Conservation (phyloP, 345 rosid genomes). For the Eucalyptus regnans region DNA sequence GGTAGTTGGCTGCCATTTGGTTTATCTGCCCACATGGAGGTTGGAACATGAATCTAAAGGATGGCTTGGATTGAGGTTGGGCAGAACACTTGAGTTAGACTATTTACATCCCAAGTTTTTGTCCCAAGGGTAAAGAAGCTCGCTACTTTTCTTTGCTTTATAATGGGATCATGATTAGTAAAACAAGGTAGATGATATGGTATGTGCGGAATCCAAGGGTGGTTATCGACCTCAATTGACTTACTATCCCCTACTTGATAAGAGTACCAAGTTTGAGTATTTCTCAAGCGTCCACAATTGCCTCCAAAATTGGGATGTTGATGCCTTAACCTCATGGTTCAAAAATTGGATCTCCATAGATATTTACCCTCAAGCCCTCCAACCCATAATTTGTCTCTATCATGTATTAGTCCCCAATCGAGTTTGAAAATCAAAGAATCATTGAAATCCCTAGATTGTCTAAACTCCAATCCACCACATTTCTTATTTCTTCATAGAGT, state of each 20-base stretch:
- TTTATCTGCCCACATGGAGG: background rate
- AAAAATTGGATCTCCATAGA: background rate
- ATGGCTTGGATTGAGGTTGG: background rate
- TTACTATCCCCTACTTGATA: background rate
- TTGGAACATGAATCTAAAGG: background rate
- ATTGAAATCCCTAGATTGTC: background rate
- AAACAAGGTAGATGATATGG: background rate
- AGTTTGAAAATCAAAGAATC: background rate
- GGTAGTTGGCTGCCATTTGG: background rate
- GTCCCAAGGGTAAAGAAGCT: background rate
- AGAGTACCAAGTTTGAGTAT: background rate
- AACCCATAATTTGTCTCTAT: background rate
- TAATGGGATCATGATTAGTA: background rate
- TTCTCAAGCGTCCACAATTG: background rate
- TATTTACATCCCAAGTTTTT: background rate
- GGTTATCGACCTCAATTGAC: background rate
- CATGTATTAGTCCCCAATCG: background rate
- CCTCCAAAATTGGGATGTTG: background rate
- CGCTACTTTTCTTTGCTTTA: background rate
- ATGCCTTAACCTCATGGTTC: background rate
- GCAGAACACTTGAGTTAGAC: background rate
- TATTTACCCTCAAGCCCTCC: background rate
- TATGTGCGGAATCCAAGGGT: background rate
- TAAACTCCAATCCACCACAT: background rate
- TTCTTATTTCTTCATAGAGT: background rate